These are phyloP conservation scores for Vitis hybrid DNA, from an alignment of 177 flowering plant species.

Conservation along the genomic window DNA sequence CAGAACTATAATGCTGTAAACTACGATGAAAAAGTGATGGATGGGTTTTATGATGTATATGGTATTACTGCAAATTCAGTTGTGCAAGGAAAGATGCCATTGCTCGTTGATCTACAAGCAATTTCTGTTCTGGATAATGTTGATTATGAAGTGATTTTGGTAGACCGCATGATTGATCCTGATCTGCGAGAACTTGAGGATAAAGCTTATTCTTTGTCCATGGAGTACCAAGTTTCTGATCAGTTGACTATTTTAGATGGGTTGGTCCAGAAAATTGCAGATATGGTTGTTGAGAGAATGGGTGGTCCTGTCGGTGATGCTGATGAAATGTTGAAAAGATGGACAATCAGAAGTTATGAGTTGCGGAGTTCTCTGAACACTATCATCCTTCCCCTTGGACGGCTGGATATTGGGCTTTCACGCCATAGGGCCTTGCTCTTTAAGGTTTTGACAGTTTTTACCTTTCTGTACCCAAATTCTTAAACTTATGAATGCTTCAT, in stretches of 20 bases:
- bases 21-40: conserved; percentile 82
- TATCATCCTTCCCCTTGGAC: conserved; percentile 81
- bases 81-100: conserved; percentile 70
- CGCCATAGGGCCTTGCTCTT: conserved; percentile 97
- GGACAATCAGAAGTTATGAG: conserved; percentile 65
- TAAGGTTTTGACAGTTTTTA: conserved; percentile 54
- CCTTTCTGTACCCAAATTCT: not conserved
- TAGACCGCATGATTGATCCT: conserved; percentile 64
- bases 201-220: conserved; percentile 43
- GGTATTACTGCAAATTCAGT: conserved; percentile 49
- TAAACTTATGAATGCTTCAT: not conserved
- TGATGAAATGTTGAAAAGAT: conserved; percentile 71
- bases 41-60: conserved; percentile 95
- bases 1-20: conserved; percentile 87
- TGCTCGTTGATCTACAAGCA: conserved; percentile 74
- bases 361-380: conserved; percentile 55
- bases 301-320: conserved; percentile 97
- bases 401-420: conserved; percentile 88
- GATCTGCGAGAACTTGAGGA: conserved; percentile 72
- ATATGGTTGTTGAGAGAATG: conserved; percentile 81
- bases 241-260: conserved; percentile 44
- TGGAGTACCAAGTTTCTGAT: conserved; percentile 42
- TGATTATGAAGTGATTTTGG: conserved; percentile 85
- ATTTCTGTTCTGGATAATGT: conserved; percentile 44
- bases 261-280: conserved; percentile 80